Evolutionary conservation across 495 filamentous ascomycete genomes (phyloP).

Genomic region (Xylaria venustula): DNA sequence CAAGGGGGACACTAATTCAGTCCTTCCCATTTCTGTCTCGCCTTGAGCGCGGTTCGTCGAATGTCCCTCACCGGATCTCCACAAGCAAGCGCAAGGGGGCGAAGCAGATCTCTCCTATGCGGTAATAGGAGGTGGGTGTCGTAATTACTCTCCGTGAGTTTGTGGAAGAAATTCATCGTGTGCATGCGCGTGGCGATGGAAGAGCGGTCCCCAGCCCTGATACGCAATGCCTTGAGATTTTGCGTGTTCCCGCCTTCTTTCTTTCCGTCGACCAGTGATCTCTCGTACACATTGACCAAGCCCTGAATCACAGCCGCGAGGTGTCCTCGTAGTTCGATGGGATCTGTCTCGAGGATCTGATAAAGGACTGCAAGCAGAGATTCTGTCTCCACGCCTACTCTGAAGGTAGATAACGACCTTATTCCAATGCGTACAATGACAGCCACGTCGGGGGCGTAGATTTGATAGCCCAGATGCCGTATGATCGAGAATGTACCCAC

Average conservation of each 20-base stretch:
- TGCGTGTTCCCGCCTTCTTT: not conserved
- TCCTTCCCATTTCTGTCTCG: constrained; percentile 43
- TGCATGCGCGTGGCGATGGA: constrained; percentile 30
- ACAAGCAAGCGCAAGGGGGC: constrained; percentile 40
- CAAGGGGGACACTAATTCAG: constrained; percentile 10
- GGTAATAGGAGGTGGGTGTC: constrained; percentile 39
- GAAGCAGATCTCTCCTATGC: constrained; percentile 31
- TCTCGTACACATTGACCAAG: constrained; percentile 27
- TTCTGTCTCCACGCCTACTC: constrained; percentile 24
- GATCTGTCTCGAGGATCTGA: constrained; percentile 36
- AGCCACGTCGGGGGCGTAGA: constrained; percentile 40
- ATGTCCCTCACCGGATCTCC: constrained; percentile 46
- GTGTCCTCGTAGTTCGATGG: constrained; percentile 34
- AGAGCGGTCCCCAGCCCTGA: not conserved
- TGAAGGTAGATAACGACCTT: constrained; percentile 29
- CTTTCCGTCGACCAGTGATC: constrained; percentile 5
- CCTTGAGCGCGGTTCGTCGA: constrained; percentile 37
- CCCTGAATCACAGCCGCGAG: constrained; percentile 36
- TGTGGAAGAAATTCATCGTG: constrained; percentile 38
- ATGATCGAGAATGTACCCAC: constrained; percentile 36
- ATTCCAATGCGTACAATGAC: constrained; percentile 38
- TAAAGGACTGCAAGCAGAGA: constrained; percentile 39
- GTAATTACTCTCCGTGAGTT: constrained; percentile 34
- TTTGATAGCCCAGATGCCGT: constrained; percentile 36
- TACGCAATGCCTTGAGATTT: not conserved